Conservation (phyloP, 805 yeast species). For the Barnettozyma vustinii region DNA sequence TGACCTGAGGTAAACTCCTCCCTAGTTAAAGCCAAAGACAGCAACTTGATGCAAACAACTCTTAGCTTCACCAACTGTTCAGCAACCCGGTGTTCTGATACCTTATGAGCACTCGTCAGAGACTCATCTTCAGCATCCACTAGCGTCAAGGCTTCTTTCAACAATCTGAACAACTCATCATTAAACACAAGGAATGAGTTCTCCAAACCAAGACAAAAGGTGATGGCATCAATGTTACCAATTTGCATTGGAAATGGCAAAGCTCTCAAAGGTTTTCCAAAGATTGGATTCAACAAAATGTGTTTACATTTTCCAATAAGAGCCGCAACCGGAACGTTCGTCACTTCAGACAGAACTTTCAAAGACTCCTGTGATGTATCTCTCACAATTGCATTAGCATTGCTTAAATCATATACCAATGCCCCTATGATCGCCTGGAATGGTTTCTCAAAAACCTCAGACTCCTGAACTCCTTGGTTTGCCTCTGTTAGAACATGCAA, state of each 20-base stretch:
- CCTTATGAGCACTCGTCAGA: conserved; percentile 78
- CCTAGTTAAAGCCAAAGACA: conserved; percentile 78
- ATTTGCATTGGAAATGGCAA: conserved; percentile 98
- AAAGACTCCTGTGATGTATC: conserved; percentile 74
- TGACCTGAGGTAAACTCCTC: conserved; percentile 77
- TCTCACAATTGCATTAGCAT: conserved; percentile 79
- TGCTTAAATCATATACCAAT: conserved; percentile 86
- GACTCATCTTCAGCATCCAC: conserved; percentile 99
- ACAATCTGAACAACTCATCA: conserved; percentile 79
- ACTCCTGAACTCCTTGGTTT: conserved; percentile 54
- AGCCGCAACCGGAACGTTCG: conserved; percentile 62
- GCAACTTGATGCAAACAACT: conserved; percentile 80
- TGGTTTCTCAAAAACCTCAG: conserved; percentile 59
- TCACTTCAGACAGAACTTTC: conserved; percentile 59
- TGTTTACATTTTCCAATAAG: conserved; percentile 81
- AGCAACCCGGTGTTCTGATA: conserved; percentile 80
- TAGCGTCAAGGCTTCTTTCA: conserved; percentile 86
- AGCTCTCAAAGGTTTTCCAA: conserved; percentile 94
- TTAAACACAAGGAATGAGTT: conserved; percentile 78
- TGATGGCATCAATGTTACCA: conserved; percentile 96
- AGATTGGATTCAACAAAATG: conserved; percentile 83
- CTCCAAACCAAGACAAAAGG: conserved; percentile 79
- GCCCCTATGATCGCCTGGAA: conserved; percentile 83
- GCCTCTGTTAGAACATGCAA: conserved; percentile 60
- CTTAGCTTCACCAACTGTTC: conserved; percentile 84